Evolutionary conservation across 192 early-diverging fungal genomes (phyloP).

Genomic region (Coemansia sp.): DNA sequence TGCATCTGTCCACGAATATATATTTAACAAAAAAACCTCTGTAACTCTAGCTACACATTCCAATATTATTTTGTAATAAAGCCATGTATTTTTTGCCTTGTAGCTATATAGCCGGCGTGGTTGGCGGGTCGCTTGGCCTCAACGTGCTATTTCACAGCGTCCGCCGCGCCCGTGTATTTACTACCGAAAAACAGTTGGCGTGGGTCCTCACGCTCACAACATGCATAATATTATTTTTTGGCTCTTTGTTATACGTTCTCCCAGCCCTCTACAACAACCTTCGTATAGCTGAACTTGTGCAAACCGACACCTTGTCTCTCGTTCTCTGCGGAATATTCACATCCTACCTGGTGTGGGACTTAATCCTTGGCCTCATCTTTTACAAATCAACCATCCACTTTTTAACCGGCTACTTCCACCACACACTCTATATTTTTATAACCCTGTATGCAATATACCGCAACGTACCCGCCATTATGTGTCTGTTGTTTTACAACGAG

Average conservation of each 20-base stretch:
- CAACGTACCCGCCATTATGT: slow-evolving; percentile 37
- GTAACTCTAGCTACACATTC: neutral
- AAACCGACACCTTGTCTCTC: slow-evolving; percentile 37
- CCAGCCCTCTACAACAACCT: slow-evolving; percentile 10
- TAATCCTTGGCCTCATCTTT: slow-evolving; percentile 54
- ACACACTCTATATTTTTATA: slow-evolving; percentile 55
- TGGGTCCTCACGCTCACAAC: slow-evolving; percentile 54
- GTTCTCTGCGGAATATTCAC: slow-evolving; percentile 55
- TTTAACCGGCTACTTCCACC: slow-evolving; percentile 65
- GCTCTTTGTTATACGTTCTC: slow-evolving; percentile 35
- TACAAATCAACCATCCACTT: slow-evolving; percentile 58
- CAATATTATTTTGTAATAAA: neutral
- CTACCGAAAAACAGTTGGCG: slow-evolving; percentile 48
- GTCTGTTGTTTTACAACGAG: slow-evolving; percentile 59
- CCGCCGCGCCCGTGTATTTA: neutral
- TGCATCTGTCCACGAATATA: too few relatives aligned
- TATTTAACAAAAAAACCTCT: too few relatives aligned
- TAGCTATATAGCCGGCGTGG: slow-evolving; percentile 19
- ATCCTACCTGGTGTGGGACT: slow-evolving; percentile 58
- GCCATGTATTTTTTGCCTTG: neutral
- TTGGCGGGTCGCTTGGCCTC: slow-evolving; percentile 19
- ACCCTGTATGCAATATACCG: slow-evolving; percentile 26
- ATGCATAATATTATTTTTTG: slow-evolving; percentile 30
- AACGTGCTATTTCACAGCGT: slow-evolving; percentile 29
- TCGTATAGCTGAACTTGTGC: slow-evolving; percentile 21